phyloP scores from a whole-genome alignment of 73 alveolate genomes.

The Paramecium octaurelia region DNA sequence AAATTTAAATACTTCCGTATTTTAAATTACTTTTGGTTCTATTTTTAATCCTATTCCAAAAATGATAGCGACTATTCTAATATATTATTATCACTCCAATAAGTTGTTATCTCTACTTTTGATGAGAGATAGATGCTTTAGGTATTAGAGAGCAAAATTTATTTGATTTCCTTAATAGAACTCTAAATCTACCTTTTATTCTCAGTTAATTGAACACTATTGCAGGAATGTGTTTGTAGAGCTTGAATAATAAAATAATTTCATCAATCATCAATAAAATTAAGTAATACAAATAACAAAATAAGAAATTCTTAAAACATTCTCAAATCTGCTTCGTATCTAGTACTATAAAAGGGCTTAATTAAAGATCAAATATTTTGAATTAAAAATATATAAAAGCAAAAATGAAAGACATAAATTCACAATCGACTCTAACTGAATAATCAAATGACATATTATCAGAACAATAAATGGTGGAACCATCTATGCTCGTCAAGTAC shows the following conservation, averaged over 20 bases:
- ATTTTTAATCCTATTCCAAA: too few species aligned
- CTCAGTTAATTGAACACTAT: too few species aligned
- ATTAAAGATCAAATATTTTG: neutral
- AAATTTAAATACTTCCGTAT: neutral
- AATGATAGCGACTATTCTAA: too few species aligned
- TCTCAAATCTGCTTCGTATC: neutral
- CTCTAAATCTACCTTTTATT: neutral
- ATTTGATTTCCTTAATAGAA: neutral
- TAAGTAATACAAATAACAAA: neutral
- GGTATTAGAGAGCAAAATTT: neutral
- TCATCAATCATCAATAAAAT: neutral
- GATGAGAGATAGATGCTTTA: neutral
- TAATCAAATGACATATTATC: neutral
- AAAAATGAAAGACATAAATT: neutral
- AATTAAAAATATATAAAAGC: neutral
- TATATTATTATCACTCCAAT: too few species aligned
- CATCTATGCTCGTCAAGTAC: neutral
- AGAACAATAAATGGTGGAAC: neutral
- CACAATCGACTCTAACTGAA: neutral
- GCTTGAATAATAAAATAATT: neutral
- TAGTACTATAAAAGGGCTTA: neutral
- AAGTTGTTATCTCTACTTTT: neutral
- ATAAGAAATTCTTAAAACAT: neutral
- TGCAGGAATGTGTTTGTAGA: too few species aligned
- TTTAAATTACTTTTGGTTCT: neutral